Conservation (phyloP, 495 filamentous ascomycete genomes). For the Penicillium lividum region DNA sequence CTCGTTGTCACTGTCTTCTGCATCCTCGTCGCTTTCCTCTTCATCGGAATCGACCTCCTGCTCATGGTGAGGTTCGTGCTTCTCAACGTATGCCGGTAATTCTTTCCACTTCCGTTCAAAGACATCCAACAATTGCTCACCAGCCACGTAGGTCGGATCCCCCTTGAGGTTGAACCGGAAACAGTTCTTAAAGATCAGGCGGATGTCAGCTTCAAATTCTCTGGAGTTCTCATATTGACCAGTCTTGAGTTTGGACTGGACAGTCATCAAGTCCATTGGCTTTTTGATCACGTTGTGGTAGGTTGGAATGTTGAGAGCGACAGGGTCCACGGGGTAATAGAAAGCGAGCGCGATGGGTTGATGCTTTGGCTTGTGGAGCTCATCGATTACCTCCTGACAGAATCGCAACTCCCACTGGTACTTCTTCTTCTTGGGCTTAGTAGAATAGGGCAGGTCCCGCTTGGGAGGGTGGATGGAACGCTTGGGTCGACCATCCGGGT, state of each 20-base stretch:
- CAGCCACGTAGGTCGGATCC: conserved; percentile 71
- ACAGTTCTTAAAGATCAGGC: conserved; percentile 85
- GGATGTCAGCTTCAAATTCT: conserved; percentile 83
- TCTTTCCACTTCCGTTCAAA: conserved; percentile 72
- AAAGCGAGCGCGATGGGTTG: conserved; percentile 66
- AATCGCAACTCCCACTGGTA: conserved; percentile 84
- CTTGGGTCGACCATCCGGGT: conserved; percentile 78
- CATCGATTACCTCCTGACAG: conserved; percentile 77
- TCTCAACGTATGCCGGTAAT: conserved; percentile 74
- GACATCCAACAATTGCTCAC: conserved; percentile 66
- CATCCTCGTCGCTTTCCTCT: conserved; percentile 67
- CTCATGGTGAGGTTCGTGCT: conserved; percentile 64
- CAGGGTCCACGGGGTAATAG: conserved; percentile 82
- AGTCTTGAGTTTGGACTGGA: conserved; percentile 69
- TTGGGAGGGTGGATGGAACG: conserved; percentile 92
- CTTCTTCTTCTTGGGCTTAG: conserved; percentile 91
- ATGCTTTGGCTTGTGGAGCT: conserved; percentile 76
- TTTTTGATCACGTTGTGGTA: conserved; percentile 94
- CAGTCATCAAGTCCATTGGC: conserved; percentile 89
- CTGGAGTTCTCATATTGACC: conserved; percentile 82
- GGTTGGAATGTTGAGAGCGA: conserved; percentile 88
- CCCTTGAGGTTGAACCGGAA: conserved; percentile 82
- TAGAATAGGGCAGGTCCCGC: conserved; percentile 81
- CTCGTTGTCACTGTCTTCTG: conserved; percentile 64
- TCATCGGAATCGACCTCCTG: conserved; percentile 56